Evolutionary conservation across 1,284 basidiomycete species (phyloP).

Genomic region (Ceratobasidium sp.): DNA sequence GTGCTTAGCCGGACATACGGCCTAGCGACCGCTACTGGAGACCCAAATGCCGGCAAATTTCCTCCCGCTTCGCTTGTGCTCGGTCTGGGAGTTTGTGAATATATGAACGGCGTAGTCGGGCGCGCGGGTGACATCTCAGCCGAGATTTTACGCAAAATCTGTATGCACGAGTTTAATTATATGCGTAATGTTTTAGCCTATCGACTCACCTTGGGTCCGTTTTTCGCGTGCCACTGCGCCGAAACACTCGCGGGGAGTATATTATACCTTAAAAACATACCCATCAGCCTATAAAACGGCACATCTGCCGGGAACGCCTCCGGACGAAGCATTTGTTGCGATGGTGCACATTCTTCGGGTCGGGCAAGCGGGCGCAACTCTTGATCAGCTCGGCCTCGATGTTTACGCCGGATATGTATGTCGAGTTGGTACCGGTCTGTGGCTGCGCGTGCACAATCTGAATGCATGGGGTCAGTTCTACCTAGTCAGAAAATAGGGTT

Average conservation of each 20-base stretch:
- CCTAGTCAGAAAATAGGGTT: too few relatives aligned
- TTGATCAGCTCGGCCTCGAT: neutral
- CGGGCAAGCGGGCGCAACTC: constrained; percentile 13
- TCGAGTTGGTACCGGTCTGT: constrained; percentile 8
- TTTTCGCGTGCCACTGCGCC: constrained; percentile 10
- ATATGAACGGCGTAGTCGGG: neutral
- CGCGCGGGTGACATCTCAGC: neutral
- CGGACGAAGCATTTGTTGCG: constrained; percentile 1
- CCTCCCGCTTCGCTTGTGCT: neutral
- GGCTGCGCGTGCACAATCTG: constrained; percentile 9
- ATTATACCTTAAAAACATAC: constrained; percentile 16
- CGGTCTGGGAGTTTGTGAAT: neutral
- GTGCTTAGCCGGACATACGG: constrained; percentile 9
- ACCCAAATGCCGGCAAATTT: neutral
- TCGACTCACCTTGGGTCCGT: constrained; percentile 15
- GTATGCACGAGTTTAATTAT: neutral
- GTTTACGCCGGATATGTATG: constrained; percentile 13
- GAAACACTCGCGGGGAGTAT: constrained; percentile 9
- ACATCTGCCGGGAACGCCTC: constrained; percentile 12
- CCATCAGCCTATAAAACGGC: constrained; percentile 34
- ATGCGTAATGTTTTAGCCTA: neutral
- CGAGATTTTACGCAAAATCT: constrained; percentile 27
- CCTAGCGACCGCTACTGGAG: neutral
- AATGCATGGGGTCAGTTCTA: neutral
- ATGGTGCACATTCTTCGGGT: constrained; percentile 9